Base-by-base conservation (phyloP, 805 yeast genomes). In the Wickerhamomyces queroliae region DNA sequence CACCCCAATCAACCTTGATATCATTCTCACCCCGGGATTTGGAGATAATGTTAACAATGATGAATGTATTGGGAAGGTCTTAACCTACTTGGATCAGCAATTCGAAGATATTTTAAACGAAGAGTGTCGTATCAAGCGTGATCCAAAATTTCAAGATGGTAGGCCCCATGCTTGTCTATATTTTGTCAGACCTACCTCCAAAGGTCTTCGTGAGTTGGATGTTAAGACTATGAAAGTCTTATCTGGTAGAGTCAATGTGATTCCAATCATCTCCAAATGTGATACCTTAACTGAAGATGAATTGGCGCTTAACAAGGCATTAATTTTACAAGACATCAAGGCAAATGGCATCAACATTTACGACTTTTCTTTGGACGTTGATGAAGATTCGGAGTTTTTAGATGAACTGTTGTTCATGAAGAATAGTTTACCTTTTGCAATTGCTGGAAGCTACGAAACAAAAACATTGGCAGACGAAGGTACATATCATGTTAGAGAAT, bases 211-310 rank as follows among this genome's bases (percentile, higher is more conserved):
- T 41, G 89, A 84, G 54, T 64, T 82, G 39, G 98, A 91, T 57
- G 69, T 83, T 39, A 74, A 72, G 46, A 69, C 85, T 38, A 84
- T 90, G 82, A 76, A 69, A 49, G 67, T 72, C 35, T 68, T 90
- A 37, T 75, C 90, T 13, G 69, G 75, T 19, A 76, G 80, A 47
- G 95, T 85, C 17, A 90, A 90, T 62, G 72, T 91, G 20, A 76
- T 90, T 33, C 96, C 97, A 2, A 79, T 89, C 20, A 75, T 90
- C 42, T 76, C 85, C 27, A 83, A 85, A 53, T 80, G 95, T 3
- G 97, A 90, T 58, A 70, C 87, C 2, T 67, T 87, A 49, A 86
- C 95, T 0, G 70, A 69, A 18, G 58, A 71, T 2, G 96, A 90
- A 59, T 62, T 80, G 40, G 55, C 58, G 13, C 59, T 59, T 22